A percentile compares a stretch with the other conserved stretches of the same genome.
Evolutionary conservation across 768 basidiomycete species (phyloP).

Genomic region (Pulveroboletus sp.): DNA sequence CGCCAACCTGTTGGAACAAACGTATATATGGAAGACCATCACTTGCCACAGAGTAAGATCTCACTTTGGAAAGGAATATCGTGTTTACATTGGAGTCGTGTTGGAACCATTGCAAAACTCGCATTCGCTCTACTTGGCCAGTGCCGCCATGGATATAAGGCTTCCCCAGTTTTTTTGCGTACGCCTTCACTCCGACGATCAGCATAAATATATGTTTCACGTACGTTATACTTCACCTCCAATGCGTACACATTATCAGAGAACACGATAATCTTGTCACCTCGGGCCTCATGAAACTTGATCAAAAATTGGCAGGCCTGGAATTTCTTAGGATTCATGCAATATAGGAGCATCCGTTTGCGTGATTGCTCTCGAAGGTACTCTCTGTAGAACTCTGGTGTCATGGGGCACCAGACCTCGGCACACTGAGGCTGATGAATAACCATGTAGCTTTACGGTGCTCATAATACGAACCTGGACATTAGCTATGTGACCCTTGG

Average conservation of each 20-base stretch:
- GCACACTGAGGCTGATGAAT: conserved; percentile 65
- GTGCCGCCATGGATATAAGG: conserved; percentile 96
- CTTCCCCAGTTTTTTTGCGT: conserved; percentile 91
- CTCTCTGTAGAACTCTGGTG: conserved; percentile 97
- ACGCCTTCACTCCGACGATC: conserved; percentile 51
- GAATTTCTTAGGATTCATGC: conserved; percentile 99
- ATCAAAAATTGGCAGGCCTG: conserved; percentile 99
- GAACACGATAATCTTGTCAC: conserved; percentile 99
- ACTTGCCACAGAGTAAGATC: conserved; percentile 17
- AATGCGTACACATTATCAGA: conserved; percentile 97
- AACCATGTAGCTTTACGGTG: not conserved
- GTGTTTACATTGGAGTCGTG: conserved; percentile 95
- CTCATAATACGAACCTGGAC: conserved; percentile 73
- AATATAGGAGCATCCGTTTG: conserved; percentile 94
- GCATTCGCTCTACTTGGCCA: conserved; percentile 92
- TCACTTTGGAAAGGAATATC: conserved; percentile 95
- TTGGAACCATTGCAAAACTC: conserved; percentile 93
- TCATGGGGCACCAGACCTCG: conserved; percentile 99
- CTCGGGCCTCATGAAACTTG: conserved; percentile 95
- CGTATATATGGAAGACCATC: conserved; percentile 15
- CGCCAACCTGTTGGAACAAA: conserved; percentile 68
- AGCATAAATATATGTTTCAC: conserved; percentile 1
- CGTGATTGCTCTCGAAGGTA: conserved; percentile 91
- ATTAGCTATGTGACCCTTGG: conserved; percentile 98
- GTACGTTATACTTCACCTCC: conserved; percentile 56